These are phyloP conservation scores for Fagopyrum tataricum DNA, from an alignment of 148 eudicot species.

Conservation along the genomic window DNA sequence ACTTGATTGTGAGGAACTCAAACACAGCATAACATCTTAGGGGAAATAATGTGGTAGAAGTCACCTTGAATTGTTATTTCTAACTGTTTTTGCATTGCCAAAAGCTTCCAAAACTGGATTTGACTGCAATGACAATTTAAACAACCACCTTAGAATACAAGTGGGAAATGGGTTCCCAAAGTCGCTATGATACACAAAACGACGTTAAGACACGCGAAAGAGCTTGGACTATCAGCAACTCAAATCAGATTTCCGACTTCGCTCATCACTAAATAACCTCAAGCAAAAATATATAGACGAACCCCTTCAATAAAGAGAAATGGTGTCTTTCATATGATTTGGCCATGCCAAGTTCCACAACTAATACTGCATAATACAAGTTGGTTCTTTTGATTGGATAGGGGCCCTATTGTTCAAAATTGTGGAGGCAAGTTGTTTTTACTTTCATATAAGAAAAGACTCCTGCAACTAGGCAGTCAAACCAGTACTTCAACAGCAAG, in stretches of 20 bases:
- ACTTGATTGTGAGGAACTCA: background rate
- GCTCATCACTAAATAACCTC: background rate
- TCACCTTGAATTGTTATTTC: constrained; percentile 13
- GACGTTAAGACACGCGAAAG: too few species aligned
- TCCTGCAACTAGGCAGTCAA: too few species aligned
- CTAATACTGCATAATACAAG: background rate
- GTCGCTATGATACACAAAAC: background rate
- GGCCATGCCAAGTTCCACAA: background rate
- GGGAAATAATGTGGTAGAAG: background rate
- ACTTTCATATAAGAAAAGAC: too few species aligned
- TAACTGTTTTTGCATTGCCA: constrained; percentile 14
- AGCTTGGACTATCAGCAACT: background rate
- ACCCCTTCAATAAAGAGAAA: background rate
- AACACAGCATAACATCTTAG: background rate
- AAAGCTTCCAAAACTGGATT: constrained; percentile 11
- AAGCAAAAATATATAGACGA: background rate
- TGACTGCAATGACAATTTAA: constrained; percentile 9
- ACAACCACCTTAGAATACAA: background rate
- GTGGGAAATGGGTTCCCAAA: background rate
- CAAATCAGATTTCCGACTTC: background rate
- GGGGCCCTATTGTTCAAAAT: background rate
- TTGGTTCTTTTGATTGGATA: background rate
- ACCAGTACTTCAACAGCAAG: background rate
- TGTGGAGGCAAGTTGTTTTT: too few species aligned
- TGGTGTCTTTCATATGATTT: background rate